These are phyloP conservation scores for Trametes cinnabarina DNA, from an alignment of 768 basidiomycete species.

Conservation along the genomic window DNA sequence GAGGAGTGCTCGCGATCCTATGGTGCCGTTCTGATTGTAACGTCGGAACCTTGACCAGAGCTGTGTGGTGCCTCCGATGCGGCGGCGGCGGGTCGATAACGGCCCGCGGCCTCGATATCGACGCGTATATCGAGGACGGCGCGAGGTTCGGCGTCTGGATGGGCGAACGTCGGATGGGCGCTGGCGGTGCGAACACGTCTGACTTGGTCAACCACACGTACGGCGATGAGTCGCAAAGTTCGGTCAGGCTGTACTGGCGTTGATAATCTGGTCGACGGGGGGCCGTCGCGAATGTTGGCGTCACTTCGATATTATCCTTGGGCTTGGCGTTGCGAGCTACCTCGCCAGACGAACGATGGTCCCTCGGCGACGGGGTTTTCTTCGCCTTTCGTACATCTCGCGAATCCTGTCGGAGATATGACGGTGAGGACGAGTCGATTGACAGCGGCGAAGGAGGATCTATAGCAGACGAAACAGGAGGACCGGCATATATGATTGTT, in stretches of 20 bases:
- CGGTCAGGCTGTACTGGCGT: constrained; percentile 24
- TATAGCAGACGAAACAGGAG: background rate
- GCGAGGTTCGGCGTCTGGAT: background rate
- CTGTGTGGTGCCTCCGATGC: constrained; percentile 1
- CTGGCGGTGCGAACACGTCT: constrained; percentile 11
- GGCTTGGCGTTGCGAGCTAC: background rate
- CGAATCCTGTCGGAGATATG: background rate
- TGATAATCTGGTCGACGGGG: background rate
- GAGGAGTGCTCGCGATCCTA: constrained; percentile 7
- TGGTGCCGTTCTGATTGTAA: background rate
- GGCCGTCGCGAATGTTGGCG: constrained; percentile 8
- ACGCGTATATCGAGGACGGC: background rate
- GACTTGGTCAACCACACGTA: constrained; percentile 20
- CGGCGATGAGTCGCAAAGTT: constrained; percentile 22
- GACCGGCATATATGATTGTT: background rate
- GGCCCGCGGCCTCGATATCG: background rate
- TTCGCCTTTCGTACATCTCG: background rate
- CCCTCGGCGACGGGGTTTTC: background rate
- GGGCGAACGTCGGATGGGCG: constrained; percentile 12
- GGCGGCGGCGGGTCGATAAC: background rate
- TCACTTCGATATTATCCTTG: background rate
- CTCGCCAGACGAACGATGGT: background rate
- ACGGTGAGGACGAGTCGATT: background rate
- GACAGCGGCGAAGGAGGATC: background rate
- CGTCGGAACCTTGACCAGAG: background rate